Conservation (phyloP, 1,139 yeast genomes). For the Lodderomyces oxycetoniae region DNA sequence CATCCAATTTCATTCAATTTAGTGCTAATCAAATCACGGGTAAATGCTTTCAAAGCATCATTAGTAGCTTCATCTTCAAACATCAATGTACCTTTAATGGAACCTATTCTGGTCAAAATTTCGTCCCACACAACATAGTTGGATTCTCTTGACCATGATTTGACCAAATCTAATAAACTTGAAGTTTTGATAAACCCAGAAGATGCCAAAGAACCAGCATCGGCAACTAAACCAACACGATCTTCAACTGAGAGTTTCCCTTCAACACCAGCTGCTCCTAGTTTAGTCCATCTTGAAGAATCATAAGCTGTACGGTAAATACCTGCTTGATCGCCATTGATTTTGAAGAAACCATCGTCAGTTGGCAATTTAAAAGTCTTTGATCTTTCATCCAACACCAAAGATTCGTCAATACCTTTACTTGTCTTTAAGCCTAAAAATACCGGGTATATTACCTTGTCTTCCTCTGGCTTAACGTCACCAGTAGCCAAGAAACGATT, state of each 20-base stretch:
- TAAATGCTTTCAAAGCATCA: conserved; percentile 56
- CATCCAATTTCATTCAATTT: conserved; percentile 65
- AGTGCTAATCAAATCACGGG: conserved; percentile 53
- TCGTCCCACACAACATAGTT: conserved; percentile 79
- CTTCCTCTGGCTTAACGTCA: conserved; percentile 69
- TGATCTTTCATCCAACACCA: conserved; percentile 54
- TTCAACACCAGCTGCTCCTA: conserved; percentile 64
- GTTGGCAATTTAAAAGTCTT: conserved; percentile 41
- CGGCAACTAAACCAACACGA: conserved; percentile 82
- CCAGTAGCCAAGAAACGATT: conserved; percentile 78
- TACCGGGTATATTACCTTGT: conserved; percentile 67
- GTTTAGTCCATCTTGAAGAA: conserved; percentile 66
- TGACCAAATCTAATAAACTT: conserved; percentile 58
- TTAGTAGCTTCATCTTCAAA: conserved; percentile 58
- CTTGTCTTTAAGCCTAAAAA: conserved; percentile 73
- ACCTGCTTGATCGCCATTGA: conserved; percentile 81
- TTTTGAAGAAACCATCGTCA: conserved; percentile 62
- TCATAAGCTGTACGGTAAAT: conserved; percentile 78
- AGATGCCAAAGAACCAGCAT: conserved; percentile 66
- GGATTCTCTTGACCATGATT: conserved; percentile 62
- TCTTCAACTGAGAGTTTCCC: conserved; percentile 75
- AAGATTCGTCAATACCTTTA: conserved; percentile 58
- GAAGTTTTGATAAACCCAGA: conserved; percentile 71
- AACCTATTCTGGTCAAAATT: conserved; percentile 50
- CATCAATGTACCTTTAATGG: conserved; percentile 62